Evolutionary conservation across 2,329 filamentous ascomycete genomes (phyloP).

Genomic region (Pseudocercospora macadamiae): DNA sequence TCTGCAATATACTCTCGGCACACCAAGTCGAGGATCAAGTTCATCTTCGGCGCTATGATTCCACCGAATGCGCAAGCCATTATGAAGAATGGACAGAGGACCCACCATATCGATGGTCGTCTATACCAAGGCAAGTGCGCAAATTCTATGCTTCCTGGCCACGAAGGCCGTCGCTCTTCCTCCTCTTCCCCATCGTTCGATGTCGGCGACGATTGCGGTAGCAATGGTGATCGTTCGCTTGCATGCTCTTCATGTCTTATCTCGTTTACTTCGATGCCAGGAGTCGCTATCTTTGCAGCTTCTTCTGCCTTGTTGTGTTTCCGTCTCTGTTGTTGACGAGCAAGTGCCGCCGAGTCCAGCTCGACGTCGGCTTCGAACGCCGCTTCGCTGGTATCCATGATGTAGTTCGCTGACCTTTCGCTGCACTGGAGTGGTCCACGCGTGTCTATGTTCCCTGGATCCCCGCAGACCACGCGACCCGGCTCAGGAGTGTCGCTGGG

Average conservation of each 20-base stretch:
- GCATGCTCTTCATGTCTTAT: constrained; percentile 18
- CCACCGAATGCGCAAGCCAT: constrained; percentile 87
- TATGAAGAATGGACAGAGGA: constrained; percentile 77
- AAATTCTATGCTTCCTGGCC: constrained; percentile 54
- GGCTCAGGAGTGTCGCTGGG: not conserved
- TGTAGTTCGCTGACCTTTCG: constrained; percentile 6
- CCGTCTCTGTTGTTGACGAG: constrained; percentile 19
- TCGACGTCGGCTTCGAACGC: constrained; percentile 39
- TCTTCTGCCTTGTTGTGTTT: constrained; percentile 22
- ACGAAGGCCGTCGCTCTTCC: constrained; percentile 26
- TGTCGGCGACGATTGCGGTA: constrained; percentile 18
- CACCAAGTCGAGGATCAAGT: constrained; percentile 80
- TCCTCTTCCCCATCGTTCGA: constrained; percentile 19
- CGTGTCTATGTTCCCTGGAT: not conserved
- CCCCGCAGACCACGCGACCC: not conserved
- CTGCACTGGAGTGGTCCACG: not conserved
- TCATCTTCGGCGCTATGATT: constrained; percentile 81
- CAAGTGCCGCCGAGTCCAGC: constrained; percentile 32
- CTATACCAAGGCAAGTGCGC: constrained; percentile 64
- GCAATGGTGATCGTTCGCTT: constrained; percentile 33
- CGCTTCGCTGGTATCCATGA: constrained; percentile 37
- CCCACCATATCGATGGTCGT: constrained; percentile 74
- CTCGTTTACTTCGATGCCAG: constrained; percentile 24
- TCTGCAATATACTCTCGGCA: constrained; percentile 83
- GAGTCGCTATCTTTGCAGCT: constrained; percentile 29